Evolutionary conservation across 1,284 basidiomycete species (phyloP), one percentile per base, ranked within the genome.

Genomic region (Mycena sp.): DNA sequence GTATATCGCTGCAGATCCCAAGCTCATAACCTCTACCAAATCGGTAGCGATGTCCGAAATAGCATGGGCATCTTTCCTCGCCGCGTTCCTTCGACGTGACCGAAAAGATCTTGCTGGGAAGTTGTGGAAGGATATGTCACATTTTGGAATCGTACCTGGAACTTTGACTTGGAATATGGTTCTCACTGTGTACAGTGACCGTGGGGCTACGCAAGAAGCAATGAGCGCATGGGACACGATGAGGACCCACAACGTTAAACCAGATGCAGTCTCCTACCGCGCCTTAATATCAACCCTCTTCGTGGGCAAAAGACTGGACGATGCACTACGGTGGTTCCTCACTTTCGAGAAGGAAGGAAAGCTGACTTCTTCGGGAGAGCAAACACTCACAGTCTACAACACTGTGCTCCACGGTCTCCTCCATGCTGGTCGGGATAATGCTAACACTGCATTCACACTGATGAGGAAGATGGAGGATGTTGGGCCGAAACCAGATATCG

Each of bases 341-440:
- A 79, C 81, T 52, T 88, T 88, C 69, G 77, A 82, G 62, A 70
- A 71, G 25, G 70, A 73, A n/a, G 61, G 70, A 37, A 61, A 70
- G 50, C 71, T 67, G 26, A 71, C 68, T n/a, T 63, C 52, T 23
- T 35, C 66, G 9, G 54, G 68, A 5, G 68, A 70, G 25, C 72
- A 78, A 38, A 67, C 71, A 4, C 71, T 84, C 30, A 70, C 76
- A 1, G 80, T 93, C 2, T 89, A 87, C 72, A 93, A 92, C 72
- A 86, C 87, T 11, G 81, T 87, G 16, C 68, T 93, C 9, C 78
- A 88, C 38, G 87, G 87, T 37, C 76, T 92, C n/a, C 80, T 93
- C 25, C 76, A 74, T 38, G 72, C 74, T 28, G 74, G 75, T 23
- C 79, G 76, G 26, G 75, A 81, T 26, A 68, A 73, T 1, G 81